Base-by-base conservation (phyloP, 1,284 basidiomycete genomes). In the Cutaneotrichosporon curvatum region DNA sequence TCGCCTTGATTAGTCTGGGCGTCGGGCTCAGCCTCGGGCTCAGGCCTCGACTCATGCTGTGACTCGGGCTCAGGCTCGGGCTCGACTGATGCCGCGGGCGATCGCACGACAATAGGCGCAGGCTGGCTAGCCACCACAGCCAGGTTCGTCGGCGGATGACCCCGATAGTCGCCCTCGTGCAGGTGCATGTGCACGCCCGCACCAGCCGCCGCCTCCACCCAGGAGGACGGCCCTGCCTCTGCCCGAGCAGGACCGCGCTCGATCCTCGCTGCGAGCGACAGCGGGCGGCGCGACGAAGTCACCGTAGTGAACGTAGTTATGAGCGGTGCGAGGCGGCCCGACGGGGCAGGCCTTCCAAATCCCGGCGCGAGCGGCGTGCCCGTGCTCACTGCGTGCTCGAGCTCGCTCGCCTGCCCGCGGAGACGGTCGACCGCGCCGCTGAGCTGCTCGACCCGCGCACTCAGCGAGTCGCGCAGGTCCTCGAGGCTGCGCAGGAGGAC, bases 381-480 rank as follows among this genome's bases (percentile, higher is more conserved):
- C 8, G 39, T 21, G 19, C 39, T 40, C 16, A 59, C 40, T 1
- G 55, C 55, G 11, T 51, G 47, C 35, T 62, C 61, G 25, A 63
- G 48, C 40, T 62, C 55, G 7, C 45, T 53, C 0, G 63, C 61
- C 36, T 63, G 61, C 3, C 37, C 44, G n/a, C 61, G 50, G 1
- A 63, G 45, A 7, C 61, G 51, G 18, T 59, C 60, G 16, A 65
- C 57, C 6, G 61, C 57, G 12, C 37, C 37, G 16, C 55, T 53
- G 4, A 65, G 52, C 45, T 63, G 57, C 12, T 57, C 51, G n/a
- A 65, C 56, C 16, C 61, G 53, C 12, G 38, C 37, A 8, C 45
- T 47, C 9, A 65, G 51, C 1, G 55, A 56, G 41, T 62, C 60
- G 16, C 59, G 53, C 4, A 65, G 44, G 10, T 62, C 58, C 37